phyloP scores from a whole-genome alignment of 2,329 filamentous ascomycete genomes.

The Ophiostoma montium region DNA sequence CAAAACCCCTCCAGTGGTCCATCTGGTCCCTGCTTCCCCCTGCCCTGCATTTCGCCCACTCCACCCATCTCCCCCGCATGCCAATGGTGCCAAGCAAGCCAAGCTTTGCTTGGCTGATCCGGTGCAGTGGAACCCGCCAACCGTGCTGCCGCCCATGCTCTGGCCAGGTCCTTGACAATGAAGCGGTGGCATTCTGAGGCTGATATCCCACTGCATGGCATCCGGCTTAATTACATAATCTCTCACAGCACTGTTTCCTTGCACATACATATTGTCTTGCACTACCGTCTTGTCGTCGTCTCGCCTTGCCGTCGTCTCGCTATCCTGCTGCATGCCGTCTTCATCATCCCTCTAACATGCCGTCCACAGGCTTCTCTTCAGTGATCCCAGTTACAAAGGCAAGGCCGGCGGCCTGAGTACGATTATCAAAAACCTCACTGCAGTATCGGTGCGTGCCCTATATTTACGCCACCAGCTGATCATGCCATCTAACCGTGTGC shows the following conservation, averaged over 20 bases:
- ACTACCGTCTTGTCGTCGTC: too few species aligned
- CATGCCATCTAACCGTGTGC: background rate
- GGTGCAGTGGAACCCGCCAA: conserved; percentile 5
- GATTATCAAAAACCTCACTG: conserved; percentile 42
- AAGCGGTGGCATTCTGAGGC: background rate
- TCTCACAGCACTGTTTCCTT: too few species aligned
- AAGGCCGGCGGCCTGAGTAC: conserved; percentile 36
- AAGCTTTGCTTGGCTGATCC: conserved; percentile 13
- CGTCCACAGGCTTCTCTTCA: conserved; percentile 40
- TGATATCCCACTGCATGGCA: background rate
- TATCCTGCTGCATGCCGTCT: background rate
- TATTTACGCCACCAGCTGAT: background rate
- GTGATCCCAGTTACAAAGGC: conserved; percentile 41
- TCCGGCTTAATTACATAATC: background rate
- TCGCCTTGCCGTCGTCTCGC: background rate
- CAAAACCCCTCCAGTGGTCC: background rate
- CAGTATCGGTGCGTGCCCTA: conserved; percentile 33
- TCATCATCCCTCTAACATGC: background rate
- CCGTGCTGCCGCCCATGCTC: background rate
- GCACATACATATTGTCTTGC: too few species aligned
- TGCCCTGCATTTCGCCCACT: conserved; percentile 1
- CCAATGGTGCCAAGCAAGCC: conserved; percentile 12
- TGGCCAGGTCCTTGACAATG: background rate
- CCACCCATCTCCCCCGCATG: conserved; percentile 9
- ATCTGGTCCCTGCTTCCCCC: background rate